Evolutionary conservation across 75 land plant genomes (phyloP), one percentile per base, ranked within the genome.

Genomic region (Cupressus sempervirens): DNA sequence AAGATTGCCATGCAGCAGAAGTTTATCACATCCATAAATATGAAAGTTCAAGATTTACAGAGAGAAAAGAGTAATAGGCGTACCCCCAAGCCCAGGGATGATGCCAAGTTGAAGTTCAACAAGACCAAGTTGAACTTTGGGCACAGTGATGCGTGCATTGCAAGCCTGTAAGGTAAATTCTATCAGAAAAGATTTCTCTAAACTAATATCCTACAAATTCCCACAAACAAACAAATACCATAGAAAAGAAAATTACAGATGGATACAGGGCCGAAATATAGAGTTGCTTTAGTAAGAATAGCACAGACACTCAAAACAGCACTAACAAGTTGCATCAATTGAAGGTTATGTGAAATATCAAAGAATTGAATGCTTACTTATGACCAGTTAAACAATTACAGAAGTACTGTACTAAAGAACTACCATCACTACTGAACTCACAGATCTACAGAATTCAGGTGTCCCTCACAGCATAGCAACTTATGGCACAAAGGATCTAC

Each of bases 41-140:
- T 9, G 34, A 8, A 70, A 70, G 73, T 9, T 29, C 30, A 40
- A 41, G 0, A 34, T 77, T 46, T 77, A 34, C 46, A 41, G 43
- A 4, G 2, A 77, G 45, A 77, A 76, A 41, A 77, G 36, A 16
- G 18, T 77, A 40, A 23, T 77, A 41, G 53, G 30, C 67, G 26
- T 90, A 89, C 91, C 91, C 41, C 91, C 91, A 82, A 90, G 89
- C 2, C 91, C 91, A 52, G 91, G 91, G 76, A 90, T 90, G 58
- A 90, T 90, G 6, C 91, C 91, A 56, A 90, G 90, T 80, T 90
- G 91, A 45, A 90, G 90, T 70, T 90, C 91, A 30, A 90, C 91
- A 29, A 89, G 84, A 23, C 91, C 91, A 30, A 90, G 87, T 82
- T 90, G 90, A 29, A 90, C 90, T 79, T 89, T 88, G 30, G 91